Base-by-base conservation (phyloP, 495 filamentous ascomycete species). In the Lentithecium fluviatile region DNA sequence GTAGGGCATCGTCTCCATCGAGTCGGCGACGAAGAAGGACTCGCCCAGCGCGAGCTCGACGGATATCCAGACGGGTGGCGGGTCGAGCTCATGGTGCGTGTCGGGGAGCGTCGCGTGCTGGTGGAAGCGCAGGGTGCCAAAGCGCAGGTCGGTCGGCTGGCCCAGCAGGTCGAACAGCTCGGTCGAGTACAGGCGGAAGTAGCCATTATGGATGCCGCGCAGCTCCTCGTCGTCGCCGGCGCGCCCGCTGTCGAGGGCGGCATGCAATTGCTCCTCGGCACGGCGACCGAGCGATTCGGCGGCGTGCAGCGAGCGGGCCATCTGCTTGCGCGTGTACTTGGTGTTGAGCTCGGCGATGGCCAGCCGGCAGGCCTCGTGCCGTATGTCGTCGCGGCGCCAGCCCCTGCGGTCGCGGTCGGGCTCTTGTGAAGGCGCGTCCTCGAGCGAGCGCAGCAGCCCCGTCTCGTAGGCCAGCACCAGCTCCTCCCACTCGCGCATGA, bases 131-230 rank as follows among this genome's bases (percentile, higher is more conserved):
- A 64, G 40, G 10, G 61, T 64, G 40, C 61, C 61, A 19, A 64
- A 64, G 54, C 61, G 61, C n/a, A 59, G 46, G 26, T 53, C 26
- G 11, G 49, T 42, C 13, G 61, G 61, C 20, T 53, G 48, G 47
- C 61, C 54, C 0, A 64, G 49, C 47, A 49, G 3, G 47, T 64
- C 54, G 49, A 58, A 64, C 2, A 64, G 55, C n/a, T 53, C 47
- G n/a, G 61, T 54, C 19, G 61, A 64, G 49, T 48, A 58, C 15
- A 64, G 54, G n/a, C 61, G 15, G 36, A 64, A 64, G 29, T 64
- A 40, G 52, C 60, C 60, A 40, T 57, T 51, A 37, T 47, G 36
- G 12, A 57, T 37, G 36, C 17, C n/a, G 2, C 46, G 17, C 45
- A 63, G 46, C 17, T 24, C 21, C 20, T 52, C 34, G 19, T 43